Evolutionary conservation across 768 basidiomycete species (phyloP).

Genomic region (Ramaria sp.): DNA sequence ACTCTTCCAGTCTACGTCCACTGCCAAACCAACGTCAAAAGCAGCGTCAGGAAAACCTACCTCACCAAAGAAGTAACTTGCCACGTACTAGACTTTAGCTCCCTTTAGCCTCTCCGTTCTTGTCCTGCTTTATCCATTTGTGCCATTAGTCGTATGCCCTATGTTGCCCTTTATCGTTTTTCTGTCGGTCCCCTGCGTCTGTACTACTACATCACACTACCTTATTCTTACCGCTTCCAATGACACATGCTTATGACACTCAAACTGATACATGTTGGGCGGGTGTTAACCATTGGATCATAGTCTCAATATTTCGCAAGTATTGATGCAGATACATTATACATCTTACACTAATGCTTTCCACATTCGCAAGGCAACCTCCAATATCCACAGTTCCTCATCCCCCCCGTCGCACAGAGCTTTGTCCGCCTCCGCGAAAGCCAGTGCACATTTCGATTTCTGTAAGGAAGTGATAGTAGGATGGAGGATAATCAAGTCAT

Average conservation of each 20-base stretch:
- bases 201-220: not conserved
- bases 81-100: not conserved
- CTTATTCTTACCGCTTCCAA: not conserved
- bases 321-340: not conserved
- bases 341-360: conserved; percentile 34
- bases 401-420: conserved; percentile 93
- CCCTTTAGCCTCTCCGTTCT: not conserved
- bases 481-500: conserved; percentile 81
- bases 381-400: conserved; percentile 90
- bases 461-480: conserved; percentile 69
- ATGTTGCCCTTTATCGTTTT: not conserved
- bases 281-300: too few relatives aligned
- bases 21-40: not conserved
- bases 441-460: conserved; percentile 71
- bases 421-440: conserved; percentile 93
- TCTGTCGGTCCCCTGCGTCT: not conserved
- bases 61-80: conserved; percentile 13
- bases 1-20: not conserved
- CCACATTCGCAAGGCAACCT: conserved; percentile 72
- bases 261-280: too few relatives aligned
- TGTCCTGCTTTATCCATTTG: not conserved
- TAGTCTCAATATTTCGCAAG: not conserved
- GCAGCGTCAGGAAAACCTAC: conserved; percentile 13
- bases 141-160: conserved; percentile 2
- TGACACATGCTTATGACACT: not conserved